Conservation (phyloP, 768 basidiomycete species). For the Rhodocollybia butyracea region DNA sequence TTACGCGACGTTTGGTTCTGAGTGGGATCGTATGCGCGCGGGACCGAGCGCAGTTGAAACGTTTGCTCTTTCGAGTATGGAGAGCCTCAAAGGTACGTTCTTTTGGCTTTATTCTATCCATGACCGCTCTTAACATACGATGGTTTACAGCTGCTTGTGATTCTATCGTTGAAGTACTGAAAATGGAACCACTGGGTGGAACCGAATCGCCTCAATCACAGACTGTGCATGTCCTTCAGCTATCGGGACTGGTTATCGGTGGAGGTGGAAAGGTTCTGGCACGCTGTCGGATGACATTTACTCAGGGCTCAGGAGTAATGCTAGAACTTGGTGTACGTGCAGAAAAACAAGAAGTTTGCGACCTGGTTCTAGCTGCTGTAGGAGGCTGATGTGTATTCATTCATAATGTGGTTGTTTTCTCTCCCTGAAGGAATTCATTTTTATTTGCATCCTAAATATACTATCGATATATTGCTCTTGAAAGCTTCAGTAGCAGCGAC, state of each 20-base stretch:
- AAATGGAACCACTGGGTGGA: slow-evolving; percentile 96
- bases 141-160: slow-evolving; percentile 80
- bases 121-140: slow-evolving; percentile 11
- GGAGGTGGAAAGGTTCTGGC: slow-evolving; percentile 96
- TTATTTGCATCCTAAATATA: too few relatives aligned
- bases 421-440: too few relatives aligned
- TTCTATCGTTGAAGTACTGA: slow-evolving; percentile 92
- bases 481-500: too few relatives aligned
- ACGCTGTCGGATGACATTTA: slow-evolving; percentile 93
- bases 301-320: slow-evolving; percentile 86
- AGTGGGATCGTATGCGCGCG: slow-evolving; percentile 90
- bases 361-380: slow-evolving; percentile 88
- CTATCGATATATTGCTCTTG: too few relatives aligned
- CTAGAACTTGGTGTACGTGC: slow-evolving; percentile 89
- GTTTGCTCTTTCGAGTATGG: slow-evolving; percentile 88
- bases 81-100: slow-evolving; percentile 85
- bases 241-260: slow-evolving; percentile 87
- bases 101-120: background rate
- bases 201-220: slow-evolving; percentile 77
- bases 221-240: slow-evolving; percentile 90
- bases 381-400: slow-evolving; percentile 43
- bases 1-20: slow-evolving; percentile 86
- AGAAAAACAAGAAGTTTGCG: slow-evolving; percentile 83
- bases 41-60: slow-evolving; percentile 86
- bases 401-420: background rate